phyloP scores from a whole-genome alignment of 2,329 filamentous ascomycete genomes.

The Pestalotiopsis sp. region DNA sequence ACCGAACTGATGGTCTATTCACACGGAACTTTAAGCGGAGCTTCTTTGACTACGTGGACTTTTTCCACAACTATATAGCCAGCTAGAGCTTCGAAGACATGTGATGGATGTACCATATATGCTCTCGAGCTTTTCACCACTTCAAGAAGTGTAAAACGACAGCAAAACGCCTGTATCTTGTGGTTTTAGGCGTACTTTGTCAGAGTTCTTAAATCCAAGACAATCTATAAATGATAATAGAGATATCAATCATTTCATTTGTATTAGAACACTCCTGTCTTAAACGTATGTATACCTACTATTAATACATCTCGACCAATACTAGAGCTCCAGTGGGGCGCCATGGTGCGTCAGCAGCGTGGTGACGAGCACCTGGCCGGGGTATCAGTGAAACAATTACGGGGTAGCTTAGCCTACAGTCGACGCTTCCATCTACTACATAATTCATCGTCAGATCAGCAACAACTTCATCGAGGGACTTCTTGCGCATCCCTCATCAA shows the following conservation, averaged over 20 bases:
- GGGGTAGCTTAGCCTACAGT: neutral
- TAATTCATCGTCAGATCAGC: neutral
- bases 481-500: neutral
- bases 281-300: no score
- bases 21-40: constrained; percentile 55
- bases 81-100: neutral
- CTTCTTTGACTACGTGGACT: constrained; percentile 60
- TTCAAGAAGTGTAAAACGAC: no score
- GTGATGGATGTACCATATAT: no score
- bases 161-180: no score
- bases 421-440: neutral
- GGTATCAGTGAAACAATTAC: neutral
- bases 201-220: no score
- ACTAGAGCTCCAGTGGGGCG: neutral
- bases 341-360: neutral
- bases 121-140: no score
- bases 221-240: neutral
- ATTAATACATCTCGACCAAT: neutral
- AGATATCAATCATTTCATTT: neutral
- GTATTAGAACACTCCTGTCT: neutral
- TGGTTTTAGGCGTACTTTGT: neutral
- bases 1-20: constrained; percentile 48
- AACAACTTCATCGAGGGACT: neutral
- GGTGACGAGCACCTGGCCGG: neutral
- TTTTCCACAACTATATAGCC: constrained; percentile 25